phyloP scores from a whole-genome alignment of 73 alveolate genomes.

The Paramecium pentaurelia region DNA sequence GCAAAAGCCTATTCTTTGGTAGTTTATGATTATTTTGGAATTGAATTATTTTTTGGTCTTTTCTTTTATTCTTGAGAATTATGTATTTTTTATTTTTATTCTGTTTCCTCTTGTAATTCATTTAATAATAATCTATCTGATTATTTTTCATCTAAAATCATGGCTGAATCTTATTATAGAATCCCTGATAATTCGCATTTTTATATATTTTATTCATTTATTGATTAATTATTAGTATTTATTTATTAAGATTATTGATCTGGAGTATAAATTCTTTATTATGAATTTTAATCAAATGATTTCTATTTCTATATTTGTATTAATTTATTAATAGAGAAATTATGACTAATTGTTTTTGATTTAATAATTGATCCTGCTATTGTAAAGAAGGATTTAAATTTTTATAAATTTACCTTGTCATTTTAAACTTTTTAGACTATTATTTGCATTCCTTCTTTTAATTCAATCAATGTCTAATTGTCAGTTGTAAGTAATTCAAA shows the following conservation, averaged over 20 bases:
- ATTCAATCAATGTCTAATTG: background rate
- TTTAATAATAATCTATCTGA: background rate
- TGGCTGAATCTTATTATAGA: background rate
- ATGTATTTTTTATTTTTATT: background rate
- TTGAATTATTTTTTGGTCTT: background rate
- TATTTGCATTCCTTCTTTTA: background rate
- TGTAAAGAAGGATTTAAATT: background rate
- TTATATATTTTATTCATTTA: background rate
- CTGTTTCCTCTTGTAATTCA: background rate
- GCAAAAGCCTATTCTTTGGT: background rate
- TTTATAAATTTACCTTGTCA: background rate
- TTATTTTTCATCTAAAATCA: background rate
- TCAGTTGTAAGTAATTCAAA: constrained; percentile 15
- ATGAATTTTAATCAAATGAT: background rate
- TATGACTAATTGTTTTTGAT: background rate
- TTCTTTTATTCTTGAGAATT: background rate
- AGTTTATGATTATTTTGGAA: background rate
- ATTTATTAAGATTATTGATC: background rate
- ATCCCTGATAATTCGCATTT: constrained; percentile 9
- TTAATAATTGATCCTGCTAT: background rate
- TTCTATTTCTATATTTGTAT: background rate
- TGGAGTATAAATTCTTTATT: background rate
- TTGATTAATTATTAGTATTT: background rate
- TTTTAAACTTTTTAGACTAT: background rate
- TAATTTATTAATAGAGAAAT: background rate